Conservation (phyloP, 352 stramenopile genomes). For the Phytophthora idaei region DNA sequence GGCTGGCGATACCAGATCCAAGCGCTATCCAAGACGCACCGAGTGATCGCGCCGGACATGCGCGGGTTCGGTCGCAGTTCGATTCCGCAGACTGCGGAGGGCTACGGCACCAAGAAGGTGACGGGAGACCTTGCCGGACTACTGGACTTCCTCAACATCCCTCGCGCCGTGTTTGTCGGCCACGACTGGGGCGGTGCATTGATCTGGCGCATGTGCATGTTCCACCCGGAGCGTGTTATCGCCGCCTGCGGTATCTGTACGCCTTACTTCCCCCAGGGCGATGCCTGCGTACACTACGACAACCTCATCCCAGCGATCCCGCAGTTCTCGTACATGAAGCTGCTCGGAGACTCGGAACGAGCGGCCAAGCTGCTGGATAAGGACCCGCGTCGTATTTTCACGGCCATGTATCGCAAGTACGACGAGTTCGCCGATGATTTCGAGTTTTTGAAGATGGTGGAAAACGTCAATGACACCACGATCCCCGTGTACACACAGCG, state of each 20-base stretch:
- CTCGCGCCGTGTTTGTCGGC: constrained; percentile 69
- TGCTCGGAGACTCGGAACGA: constrained; percentile 46
- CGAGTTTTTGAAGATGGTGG: constrained; percentile 39
- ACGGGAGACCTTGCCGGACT: constrained; percentile 48
- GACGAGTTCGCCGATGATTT: constrained; percentile 38
- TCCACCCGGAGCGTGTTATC: constrained; percentile 60
- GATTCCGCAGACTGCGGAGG: constrained; percentile 36
- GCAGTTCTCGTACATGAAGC: constrained; percentile 52
- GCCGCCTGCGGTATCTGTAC: constrained; percentile 61
- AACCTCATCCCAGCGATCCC: no score
- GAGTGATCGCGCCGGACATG: constrained; percentile 60
- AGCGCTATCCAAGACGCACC: constrained; percentile 49
- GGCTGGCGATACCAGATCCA: constrained; percentile 72
- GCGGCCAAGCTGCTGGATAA: constrained; percentile 44
- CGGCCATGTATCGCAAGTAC: constrained; percentile 51
- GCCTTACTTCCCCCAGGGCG: constrained; percentile 34
- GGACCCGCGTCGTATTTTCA: constrained; percentile 54
- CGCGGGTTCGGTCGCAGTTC: constrained; percentile 67
- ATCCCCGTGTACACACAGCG: constrained; percentile 42
- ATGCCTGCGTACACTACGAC: no score
- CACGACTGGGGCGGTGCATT: constrained; percentile 70
- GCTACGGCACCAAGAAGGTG: constrained; percentile 63
- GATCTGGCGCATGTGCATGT: constrained; percentile 72
- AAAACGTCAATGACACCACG: constrained; percentile 33
- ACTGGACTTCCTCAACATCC: constrained; percentile 62